A percentile compares a stretch with the other conserved stretches of the same genome.
Evolutionary conservation across 2,329 filamentous ascomycete genomes (phyloP).

Genomic region (Dichotomopilus funicola): DNA sequence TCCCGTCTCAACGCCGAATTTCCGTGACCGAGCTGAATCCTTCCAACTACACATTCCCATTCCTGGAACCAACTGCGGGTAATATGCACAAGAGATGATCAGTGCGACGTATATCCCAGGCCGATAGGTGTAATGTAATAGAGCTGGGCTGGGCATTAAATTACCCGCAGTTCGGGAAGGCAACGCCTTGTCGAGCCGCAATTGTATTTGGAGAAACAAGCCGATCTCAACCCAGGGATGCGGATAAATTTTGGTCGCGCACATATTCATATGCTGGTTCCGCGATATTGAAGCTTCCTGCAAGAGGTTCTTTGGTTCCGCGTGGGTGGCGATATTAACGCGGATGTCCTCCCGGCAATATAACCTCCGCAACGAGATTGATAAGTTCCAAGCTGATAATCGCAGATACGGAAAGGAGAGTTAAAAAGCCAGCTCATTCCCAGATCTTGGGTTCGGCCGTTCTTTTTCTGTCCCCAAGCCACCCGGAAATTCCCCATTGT

Average conservation of each 20-base stretch:
- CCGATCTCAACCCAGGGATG: background rate
- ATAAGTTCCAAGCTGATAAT: no score
- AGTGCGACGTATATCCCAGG: background rate
- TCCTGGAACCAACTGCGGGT: background rate
- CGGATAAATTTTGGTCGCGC: constrained; percentile 4
- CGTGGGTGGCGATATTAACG: background rate
- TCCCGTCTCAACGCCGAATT: no score
- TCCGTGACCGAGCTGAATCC: no score
- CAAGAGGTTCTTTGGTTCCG: background rate
- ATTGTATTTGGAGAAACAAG: background rate
- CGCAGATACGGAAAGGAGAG: no score
- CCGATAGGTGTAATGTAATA: background rate
- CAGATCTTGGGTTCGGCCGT: background rate
- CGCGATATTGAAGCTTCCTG: no score
- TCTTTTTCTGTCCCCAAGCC: background rate
- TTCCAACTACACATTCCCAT: background rate
- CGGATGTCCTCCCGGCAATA: background rate
- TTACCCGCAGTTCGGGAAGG: background rate
- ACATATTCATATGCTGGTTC: background rate
- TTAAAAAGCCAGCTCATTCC: no score
- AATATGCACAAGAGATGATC: background rate
- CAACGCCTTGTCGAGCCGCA: background rate
- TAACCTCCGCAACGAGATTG: no score
- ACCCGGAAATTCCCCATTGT: background rate
- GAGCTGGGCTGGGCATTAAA: background rate